phyloP scores from a whole-genome alignment of 2,329 filamentous ascomycete species.

The Pseudopithomyces maydicus region DNA sequence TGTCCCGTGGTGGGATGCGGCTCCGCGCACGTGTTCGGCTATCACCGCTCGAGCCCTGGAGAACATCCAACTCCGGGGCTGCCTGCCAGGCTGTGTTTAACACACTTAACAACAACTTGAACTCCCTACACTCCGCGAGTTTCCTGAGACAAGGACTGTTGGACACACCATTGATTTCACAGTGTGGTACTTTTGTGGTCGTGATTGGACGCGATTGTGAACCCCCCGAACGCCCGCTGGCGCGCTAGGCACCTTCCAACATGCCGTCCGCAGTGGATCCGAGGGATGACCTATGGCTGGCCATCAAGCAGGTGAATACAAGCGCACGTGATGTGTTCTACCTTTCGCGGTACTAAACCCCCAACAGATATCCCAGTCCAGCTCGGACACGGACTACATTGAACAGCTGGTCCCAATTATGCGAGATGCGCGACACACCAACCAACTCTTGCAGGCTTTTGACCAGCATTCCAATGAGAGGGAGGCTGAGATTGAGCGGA shows the following conservation, averaged over 20 bases:
- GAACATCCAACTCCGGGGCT: constrained; percentile 7
- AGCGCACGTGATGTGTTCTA: background rate
- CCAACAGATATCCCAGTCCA: constrained; percentile 83
- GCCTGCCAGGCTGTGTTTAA: constrained; percentile 18
- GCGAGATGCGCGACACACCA: constrained; percentile 82
- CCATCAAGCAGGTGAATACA: constrained; percentile 56
- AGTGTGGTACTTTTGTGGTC: background rate
- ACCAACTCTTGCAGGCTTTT: constrained; percentile 78
- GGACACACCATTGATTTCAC: background rate
- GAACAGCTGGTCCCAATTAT: constrained; percentile 94
- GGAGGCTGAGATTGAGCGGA: constrained; percentile 89
- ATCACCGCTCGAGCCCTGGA: constrained; percentile 10
- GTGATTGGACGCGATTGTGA: background rate
- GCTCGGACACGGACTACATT: constrained; percentile 90
- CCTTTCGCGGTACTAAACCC: constrained; percentile 11
- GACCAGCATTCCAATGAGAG: constrained; percentile 83
- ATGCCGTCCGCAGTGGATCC: constrained; percentile 49
- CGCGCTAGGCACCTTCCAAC: constrained; percentile 16
- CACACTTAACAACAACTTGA: constrained; percentile 9
- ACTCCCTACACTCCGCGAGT: background rate
- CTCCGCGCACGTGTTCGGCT: constrained; percentile 8
- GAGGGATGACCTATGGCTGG: constrained; percentile 53
- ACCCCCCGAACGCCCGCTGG: background rate
- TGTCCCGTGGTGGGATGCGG: constrained; percentile 17
- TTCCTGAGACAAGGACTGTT: background rate